Base-by-base conservation (phyloP, 106 monocot species). In the Posidonia australis region DNA sequence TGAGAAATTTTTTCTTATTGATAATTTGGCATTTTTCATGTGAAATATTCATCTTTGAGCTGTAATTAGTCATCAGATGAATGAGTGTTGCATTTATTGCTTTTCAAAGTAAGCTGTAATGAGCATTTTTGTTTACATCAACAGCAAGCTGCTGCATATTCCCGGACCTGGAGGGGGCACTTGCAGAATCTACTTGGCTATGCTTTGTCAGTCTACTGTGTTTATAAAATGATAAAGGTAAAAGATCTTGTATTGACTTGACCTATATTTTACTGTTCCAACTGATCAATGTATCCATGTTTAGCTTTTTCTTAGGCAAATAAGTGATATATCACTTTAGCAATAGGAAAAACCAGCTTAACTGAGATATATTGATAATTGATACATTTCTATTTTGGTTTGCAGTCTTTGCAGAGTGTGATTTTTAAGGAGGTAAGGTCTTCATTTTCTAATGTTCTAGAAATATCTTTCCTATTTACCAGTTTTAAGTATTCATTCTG, bases 141-240 rank as follows among this genome's bases (percentile, higher is more conserved):
- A 62, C 76, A 90, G 96, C 80, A 87, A 84, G 90, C 96, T 78
- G 90, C 96, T 73, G 84, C 82, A 54, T 96, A 77, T 81, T 90
- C 96, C 73, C 75, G 90, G 66, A 90, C 90, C 23, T 96, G 90
- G 90, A 90, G 82, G 74, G 96, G 96, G 23, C 90, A 96, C 69
- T 67, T 90, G 51, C 84, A 90, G 64, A 96, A 96, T 82, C 72
- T 90, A 63, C 72, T 96, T 67, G 96, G 96, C 65, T 96, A 96
- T 82, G 90, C 87, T 30, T 80, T 96, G 56, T 96, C 96, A 51
- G 66, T 90, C 1, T 96, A 96, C 48, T 96, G 96, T 84, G 82
- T 96, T 30, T 96, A 87, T 78, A 96, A 96, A 76, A 96, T 96
- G 90, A 72, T 96, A 60, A 96, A 90, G 96, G 96, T 96, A 84